Evolutionary conservation across 805 yeast species (phyloP).

Genomic region (Candida arabinofermentans): DNA sequence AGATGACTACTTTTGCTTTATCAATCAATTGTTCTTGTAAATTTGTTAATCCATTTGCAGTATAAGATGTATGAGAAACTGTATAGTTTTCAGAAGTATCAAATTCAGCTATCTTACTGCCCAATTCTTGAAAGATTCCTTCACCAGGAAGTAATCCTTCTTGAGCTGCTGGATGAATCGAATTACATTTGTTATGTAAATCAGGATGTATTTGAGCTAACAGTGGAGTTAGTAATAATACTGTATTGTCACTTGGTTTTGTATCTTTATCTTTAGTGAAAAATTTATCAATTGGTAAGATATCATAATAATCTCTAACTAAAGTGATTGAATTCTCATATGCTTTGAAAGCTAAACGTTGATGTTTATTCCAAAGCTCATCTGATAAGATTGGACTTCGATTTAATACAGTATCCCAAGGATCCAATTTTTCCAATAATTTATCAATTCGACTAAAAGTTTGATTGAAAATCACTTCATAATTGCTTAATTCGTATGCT

Average conservation of each 20-base stretch:
- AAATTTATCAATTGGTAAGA: constrained; percentile 44
- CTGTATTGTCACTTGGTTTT: constrained; percentile 15
- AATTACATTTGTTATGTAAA: constrained; percentile 8
- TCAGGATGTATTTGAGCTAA: constrained; percentile 31
- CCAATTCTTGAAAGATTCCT: constrained; percentile 50
- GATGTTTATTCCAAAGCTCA: constrained; percentile 39
- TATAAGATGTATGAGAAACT: constrained; percentile 54
- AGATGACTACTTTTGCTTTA: constrained; percentile 46
- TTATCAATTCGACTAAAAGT: constrained; percentile 40
- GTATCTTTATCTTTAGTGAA: constrained; percentile 25
- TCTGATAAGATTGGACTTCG: constrained; percentile 12
- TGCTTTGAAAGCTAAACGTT: constrained; percentile 39
- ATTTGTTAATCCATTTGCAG: constrained; percentile 52
- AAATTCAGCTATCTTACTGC: constrained; percentile 40
- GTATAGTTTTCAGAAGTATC: constrained; percentile 33
- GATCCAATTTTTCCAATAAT: constrained; percentile 39
- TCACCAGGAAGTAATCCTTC: constrained; percentile 34
- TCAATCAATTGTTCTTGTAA: constrained; percentile 53
- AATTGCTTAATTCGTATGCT: constrained; percentile 32
- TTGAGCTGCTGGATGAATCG: neutral
- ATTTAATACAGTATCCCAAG: constrained; percentile 36
- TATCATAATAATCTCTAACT: constrained; percentile 48
- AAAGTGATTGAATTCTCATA: constrained; percentile 50
- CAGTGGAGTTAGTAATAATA: constrained; percentile 32
- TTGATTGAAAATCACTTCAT: constrained; percentile 38